These are phyloP conservation scores for Lachancea nothofagi DNA, from an alignment of 805 yeast species.

Conservation along the genomic window DNA sequence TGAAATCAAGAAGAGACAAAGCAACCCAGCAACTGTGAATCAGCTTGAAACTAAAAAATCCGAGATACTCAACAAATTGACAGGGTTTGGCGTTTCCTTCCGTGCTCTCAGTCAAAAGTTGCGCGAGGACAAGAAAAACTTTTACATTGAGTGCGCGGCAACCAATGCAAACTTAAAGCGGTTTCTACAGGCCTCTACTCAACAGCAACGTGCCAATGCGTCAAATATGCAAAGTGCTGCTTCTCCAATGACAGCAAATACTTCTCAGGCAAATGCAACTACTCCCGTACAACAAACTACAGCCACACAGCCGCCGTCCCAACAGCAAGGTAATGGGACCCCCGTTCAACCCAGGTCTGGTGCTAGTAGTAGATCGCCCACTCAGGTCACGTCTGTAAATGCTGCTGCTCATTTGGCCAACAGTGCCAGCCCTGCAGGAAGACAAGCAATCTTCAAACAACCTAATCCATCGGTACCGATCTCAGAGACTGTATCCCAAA, in stretches of 20 bases:
- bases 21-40: slow-evolving; percentile 21
- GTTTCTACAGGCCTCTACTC: slow-evolving; percentile 26
- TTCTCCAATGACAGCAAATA: slow-evolving; percentile 12
- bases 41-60: slow-evolving; percentile 25
- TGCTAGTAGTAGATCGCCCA: slow-evolving; percentile 16
- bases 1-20: slow-evolving; percentile 26
- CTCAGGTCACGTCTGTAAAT: slow-evolving; percentile 44
- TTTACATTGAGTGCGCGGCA: slow-evolving; percentile 33
- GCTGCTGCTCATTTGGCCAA: slow-evolving; percentile 43
- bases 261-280: slow-evolving; percentile 18
- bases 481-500: slow-evolving; percentile 60
- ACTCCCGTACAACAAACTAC: slow-evolving; percentile 18
- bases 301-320: slow-evolving; percentile 9
- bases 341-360: slow-evolving; percentile 20
- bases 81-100: slow-evolving; percentile 24
- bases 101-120: slow-evolving; percentile 26
- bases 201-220: slow-evolving; percentile 19
- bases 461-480: slow-evolving; percentile 63
- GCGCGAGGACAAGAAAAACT: slow-evolving; percentile 28
- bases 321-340: slow-evolving; percentile 9
- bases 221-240: slow-evolving; percentile 13
- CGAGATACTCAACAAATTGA: slow-evolving; percentile 25
- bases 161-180: slow-evolving; percentile 30
- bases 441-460: slow-evolving; percentile 35
- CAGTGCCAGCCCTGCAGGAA: slow-evolving; percentile 20